Evolutionary conservation across 2,329 filamentous ascomycete genomes (phyloP), one percentile per base, ranked within the genome.

Genomic region (Stagonosporopsis cucurbitacearum): DNA sequence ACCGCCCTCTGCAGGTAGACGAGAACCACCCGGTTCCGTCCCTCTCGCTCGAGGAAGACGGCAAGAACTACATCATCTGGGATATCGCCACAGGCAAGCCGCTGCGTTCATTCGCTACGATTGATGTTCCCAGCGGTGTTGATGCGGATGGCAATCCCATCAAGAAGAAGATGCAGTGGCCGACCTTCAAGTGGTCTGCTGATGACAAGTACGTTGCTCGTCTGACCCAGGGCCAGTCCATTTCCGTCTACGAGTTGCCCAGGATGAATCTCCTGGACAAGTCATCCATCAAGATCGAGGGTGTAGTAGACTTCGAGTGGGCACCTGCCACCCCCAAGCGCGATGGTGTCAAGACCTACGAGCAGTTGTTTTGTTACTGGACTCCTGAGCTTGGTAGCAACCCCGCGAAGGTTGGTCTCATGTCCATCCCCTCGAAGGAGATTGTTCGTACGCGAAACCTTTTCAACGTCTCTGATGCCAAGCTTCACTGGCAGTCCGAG

Each of bases 51-150:
- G 95, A 98, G 71, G 95, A 99, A 72, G 94, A 99, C 69, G 95
- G 95, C 77, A 98, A 98, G 84, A 97, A 98, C 84, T 98, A 98
- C 78, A 90, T 99, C 72, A 93, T 99, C 72, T 99, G 95, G 95
- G 94, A 98, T 72, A 88, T 98, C 60, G 90, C 91, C 48, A 95
- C 94, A 9, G 88, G 87, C 68, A 90, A 94, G 76, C 92, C 94
- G 53, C 84, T 99, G 46, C 90, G 95, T 62, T 98, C 95, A 0
- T 99, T 99, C 74, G 88, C 91, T 61, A 96, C 94, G 66, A 85
- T 96, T 62, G 95, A 99, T 65, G 80, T 91, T 13, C 86, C 90
- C 26, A 84, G 84, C 63, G 82, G 85, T 44, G 78, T 77, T 45
- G 87, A 88, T 52, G 82, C 82, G 33, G 85, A 88, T 33, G 86